A percentile compares a stretch with the other conserved stretches of the same genome.
Evolutionary conservation across 176 grass and related monocot genomes (phyloP).

Genomic region (Alloteropsis semialata): DNA sequence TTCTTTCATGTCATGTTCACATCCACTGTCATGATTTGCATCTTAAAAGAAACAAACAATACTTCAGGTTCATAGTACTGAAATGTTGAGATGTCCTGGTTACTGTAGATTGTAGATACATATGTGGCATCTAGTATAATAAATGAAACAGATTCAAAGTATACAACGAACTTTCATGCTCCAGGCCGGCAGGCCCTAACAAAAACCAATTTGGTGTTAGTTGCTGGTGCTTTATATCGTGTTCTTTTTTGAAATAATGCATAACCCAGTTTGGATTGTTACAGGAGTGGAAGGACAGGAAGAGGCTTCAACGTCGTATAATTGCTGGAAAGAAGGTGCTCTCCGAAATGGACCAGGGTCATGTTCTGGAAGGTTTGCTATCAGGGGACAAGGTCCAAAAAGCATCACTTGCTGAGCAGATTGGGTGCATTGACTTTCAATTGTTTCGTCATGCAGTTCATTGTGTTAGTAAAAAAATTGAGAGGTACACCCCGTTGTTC

Average conservation of each 20-base stretch:
- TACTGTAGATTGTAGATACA: neutral
- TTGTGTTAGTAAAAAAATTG: conserved; percentile 48
- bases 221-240: neutral
- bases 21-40: neutral
- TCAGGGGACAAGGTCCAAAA: conserved; percentile 72
- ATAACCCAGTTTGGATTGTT: conserved; percentile 2
- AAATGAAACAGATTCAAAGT: neutral
- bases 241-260: conserved; percentile 14
- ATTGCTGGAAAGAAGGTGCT: conserved; percentile 77
- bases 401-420: conserved; percentile 72
- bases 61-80: neutral
- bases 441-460: conserved; percentile 80
- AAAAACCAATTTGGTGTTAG: neutral
- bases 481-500: conserved; percentile 41
- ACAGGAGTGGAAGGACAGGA: conserved; percentile 95
- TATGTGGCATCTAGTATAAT: conserved; percentile 8
- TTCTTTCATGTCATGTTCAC: conserved; percentile 30
- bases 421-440: conserved; percentile 69
- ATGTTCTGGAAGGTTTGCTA: conserved; percentile 78
- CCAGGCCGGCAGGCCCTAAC: conserved; percentile 1
- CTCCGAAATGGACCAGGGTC: conserved; percentile 68
- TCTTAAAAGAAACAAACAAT: neutral
- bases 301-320: conserved; percentile 62
- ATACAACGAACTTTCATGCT: neutral
- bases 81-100: neutral